Percentiles rank a stretch among this genome's conserved stretches.
Evolutionary conservation across 768 basidiomycete genomes (phyloP).

Genomic region (Lentinula aciculospora): DNA sequence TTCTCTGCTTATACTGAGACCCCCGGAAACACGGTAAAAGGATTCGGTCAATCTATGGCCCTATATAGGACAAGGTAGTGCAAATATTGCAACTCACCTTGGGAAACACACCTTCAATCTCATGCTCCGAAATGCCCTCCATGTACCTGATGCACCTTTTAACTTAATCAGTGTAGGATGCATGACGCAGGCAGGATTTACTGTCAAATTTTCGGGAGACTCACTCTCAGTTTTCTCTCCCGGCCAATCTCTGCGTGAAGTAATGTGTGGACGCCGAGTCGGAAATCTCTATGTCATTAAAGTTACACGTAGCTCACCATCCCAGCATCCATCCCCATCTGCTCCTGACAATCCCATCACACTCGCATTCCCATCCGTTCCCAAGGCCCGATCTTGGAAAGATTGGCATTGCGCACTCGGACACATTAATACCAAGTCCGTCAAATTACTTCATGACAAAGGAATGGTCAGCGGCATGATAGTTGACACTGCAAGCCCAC

Average conservation of each 20-base stretch:
- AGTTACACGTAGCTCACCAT: background rate
- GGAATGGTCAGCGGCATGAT: too few relatives aligned
- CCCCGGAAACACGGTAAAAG: too few relatives aligned
- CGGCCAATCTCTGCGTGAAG: background rate
- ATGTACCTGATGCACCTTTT: conserved; percentile 11
- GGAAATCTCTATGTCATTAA: conserved; percentile 7
- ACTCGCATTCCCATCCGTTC: background rate
- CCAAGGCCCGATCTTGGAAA: too few relatives aligned
- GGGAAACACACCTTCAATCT: background rate
- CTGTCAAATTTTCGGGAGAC: conserved; percentile 9
- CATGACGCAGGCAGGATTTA: conserved; percentile 8
- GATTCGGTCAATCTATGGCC: too few relatives aligned
- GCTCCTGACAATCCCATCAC: background rate
- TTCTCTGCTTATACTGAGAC: too few relatives aligned
- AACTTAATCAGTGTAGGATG: conserved; percentile 11
- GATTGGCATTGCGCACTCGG: too few relatives aligned
- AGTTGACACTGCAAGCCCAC: too few relatives aligned
- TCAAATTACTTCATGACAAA: too few relatives aligned
- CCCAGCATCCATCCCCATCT: background rate
- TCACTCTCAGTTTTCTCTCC: conserved; percentile 11
- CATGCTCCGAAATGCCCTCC: conserved; percentile 2
- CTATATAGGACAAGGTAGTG: background rate
- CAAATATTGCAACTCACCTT: background rate
- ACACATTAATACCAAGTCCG: too few relatives aligned
- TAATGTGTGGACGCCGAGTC: conserved; percentile 8